These are phyloP conservation scores for Candida andamanensis DNA, from an alignment of 805 yeast genomes.

Conservation along the genomic window DNA sequence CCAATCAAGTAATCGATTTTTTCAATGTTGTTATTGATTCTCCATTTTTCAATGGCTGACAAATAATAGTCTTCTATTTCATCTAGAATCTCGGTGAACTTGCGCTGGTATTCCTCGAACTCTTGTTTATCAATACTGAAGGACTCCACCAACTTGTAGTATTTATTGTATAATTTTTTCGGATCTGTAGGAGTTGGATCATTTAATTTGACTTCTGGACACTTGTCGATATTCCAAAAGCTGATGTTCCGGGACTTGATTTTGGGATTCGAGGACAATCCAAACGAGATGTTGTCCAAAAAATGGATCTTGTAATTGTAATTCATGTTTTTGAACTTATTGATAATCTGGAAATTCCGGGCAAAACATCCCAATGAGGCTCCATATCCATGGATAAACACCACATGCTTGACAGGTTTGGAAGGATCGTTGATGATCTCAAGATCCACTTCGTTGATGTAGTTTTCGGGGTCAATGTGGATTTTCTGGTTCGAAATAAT, in stretches of 20 bases:
- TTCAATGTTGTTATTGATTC: constrained; percentile 42
- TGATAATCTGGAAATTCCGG: constrained; percentile 43
- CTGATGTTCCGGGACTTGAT: constrained; percentile 16
- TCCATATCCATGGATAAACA: constrained; percentile 54
- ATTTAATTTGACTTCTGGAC: constrained; percentile 21
- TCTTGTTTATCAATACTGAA: constrained; percentile 22
- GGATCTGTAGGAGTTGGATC: constrained; percentile 24
- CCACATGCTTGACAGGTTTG: constrained; percentile 35
- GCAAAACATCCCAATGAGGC: constrained; percentile 55
- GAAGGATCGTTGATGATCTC: constrained; percentile 21
- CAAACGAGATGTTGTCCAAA: constrained; percentile 47
- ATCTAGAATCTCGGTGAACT: constrained; percentile 33
- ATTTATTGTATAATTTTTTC: constrained; percentile 30
- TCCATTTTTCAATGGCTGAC: constrained; percentile 62
- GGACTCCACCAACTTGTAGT: constrained; percentile 35
- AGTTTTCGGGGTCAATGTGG: constrained; percentile 20
- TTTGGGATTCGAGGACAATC: constrained; percentile 46
- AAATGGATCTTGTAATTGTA: constrained; percentile 44
- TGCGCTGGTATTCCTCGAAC: constrained; percentile 25
- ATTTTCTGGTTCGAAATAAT: constrained; percentile 13
- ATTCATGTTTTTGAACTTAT: constrained; percentile 19
- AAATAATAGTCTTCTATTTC: constrained; percentile 53
- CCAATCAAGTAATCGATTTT: constrained; percentile 60
- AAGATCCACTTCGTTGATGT: constrained; percentile 32
- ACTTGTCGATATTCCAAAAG: constrained; percentile 16